A percentile compares a stretch with the other conserved stretches of the same genome.
These are phyloP conservation scores for Ballota nigra DNA, from an alignment of 257 asterid genomes.

Conservation along the genomic window DNA sequence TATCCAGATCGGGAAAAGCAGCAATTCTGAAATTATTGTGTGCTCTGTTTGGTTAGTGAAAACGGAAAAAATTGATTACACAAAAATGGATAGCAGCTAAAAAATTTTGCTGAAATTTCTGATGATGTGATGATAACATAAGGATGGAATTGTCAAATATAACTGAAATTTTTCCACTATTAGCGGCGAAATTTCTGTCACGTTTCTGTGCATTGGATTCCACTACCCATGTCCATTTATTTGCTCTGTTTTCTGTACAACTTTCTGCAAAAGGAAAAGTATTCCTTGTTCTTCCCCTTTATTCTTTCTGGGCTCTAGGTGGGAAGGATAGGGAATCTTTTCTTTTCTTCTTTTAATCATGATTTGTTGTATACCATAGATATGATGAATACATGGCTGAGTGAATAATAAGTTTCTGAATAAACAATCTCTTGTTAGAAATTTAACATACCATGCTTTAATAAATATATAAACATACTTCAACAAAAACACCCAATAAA, in stretches of 20 bases:
- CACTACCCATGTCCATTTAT: background rate
- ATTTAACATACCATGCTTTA: too few relatives aligned
- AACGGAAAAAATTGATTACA: background rate
- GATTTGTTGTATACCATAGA: background rate
- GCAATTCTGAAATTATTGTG: background rate
- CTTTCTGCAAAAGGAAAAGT: background rate
- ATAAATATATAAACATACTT: too few relatives aligned
- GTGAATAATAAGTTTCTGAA: background rate
- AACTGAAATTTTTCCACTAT: background rate
- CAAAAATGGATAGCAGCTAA: background rate
- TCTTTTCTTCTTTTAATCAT: background rate
- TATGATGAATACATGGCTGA: background rate
- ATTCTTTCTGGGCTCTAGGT: background rate
- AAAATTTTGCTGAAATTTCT: background rate
- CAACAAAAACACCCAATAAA: too few relatives aligned
- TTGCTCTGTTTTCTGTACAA: conserved; percentile 5
- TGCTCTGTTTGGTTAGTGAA: background rate
- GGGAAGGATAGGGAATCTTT: too few relatives aligned
- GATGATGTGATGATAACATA: background rate
- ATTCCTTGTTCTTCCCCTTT: background rate
- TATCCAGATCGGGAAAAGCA: background rate
- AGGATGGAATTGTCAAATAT: background rate
- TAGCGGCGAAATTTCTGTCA: background rate
- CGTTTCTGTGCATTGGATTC: background rate
- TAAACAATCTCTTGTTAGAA: background rate